phyloP scores from a whole-genome alignment of 2,329 filamentous ascomycete species.

The Cyphellophora europaea region DNA sequence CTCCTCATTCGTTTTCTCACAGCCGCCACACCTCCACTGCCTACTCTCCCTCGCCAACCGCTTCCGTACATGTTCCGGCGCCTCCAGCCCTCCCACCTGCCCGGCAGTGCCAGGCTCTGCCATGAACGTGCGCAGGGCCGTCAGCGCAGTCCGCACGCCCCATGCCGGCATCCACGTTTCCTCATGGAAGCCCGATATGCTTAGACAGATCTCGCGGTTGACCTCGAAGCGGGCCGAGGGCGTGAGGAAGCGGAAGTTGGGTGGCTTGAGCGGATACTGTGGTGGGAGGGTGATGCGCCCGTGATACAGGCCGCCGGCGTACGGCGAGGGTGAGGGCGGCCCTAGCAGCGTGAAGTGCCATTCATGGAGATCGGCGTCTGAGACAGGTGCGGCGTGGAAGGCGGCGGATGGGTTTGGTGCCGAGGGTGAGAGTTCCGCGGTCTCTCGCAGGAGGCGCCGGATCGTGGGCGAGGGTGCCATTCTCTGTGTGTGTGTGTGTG shows the following conservation, averaged over 20 bases:
- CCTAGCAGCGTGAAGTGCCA: constrained; percentile 98
- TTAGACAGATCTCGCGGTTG: constrained; percentile 93
- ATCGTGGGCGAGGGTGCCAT: constrained; percentile 26
- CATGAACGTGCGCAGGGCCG: constrained; percentile 80
- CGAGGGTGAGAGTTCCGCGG: constrained; percentile 67
- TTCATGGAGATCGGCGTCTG: constrained; percentile 87
- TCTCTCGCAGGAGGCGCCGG: constrained; percentile 60
- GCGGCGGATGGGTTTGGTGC: constrained; percentile 69
- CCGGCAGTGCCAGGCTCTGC: constrained; percentile 70
- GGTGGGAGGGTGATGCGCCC: constrained; percentile 87
- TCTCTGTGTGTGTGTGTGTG: no score
- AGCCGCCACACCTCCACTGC: constrained; percentile 52
- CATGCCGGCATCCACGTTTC: constrained; percentile 98
- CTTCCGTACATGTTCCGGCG: constrained; percentile 55
- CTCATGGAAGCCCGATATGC: constrained; percentile 89
- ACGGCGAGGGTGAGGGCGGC: constrained; percentile 68
- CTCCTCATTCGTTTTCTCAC: constrained; percentile 57
- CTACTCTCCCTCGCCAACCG: constrained; percentile 59
- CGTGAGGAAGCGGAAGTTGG: constrained; percentile 90
- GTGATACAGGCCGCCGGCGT: constrained; percentile 79
- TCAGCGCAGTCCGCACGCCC: constrained; percentile 83
- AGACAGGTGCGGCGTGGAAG: constrained; percentile 68
- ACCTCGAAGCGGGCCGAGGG: constrained; percentile 89
- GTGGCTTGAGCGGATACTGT: constrained; percentile 82
- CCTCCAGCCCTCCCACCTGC: constrained; percentile 83